These are phyloP conservation scores for Agaricales sp. DNA, from an alignment of 1,284 basidiomycete species.

Conservation along the genomic window DNA sequence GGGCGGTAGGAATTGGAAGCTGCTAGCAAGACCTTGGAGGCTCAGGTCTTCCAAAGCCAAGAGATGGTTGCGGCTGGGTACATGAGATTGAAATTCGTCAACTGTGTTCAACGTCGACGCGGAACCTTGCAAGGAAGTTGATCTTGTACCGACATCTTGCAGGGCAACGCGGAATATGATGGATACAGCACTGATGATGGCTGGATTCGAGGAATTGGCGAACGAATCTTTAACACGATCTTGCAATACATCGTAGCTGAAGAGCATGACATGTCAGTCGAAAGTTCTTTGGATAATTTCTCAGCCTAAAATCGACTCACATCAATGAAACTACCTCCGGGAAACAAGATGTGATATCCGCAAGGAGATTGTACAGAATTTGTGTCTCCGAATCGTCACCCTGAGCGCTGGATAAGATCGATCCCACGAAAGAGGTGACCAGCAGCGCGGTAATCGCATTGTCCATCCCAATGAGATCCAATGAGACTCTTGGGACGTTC, in stretches of 20 bases:
- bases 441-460: slow-evolving; percentile 65
- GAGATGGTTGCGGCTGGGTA: slow-evolving; percentile 34
- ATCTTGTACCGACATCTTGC: slow-evolving; percentile 26
- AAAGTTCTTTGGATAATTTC: no score
- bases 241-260: slow-evolving; percentile 70
- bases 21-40: slow-evolving; percentile 63
- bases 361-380: slow-evolving; percentile 68
- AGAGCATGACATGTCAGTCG: slow-evolving; percentile 9
- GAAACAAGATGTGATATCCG: slow-evolving; percentile 61
- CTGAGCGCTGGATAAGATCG: slow-evolving; percentile 71
- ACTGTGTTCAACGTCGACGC: slow-evolving; percentile 55
- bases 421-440: slow-evolving; percentile 64
- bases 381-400: slow-evolving; percentile 77
- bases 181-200: slow-evolving; percentile 63
- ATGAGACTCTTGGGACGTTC: slow-evolving; percentile 13
- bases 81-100: slow-evolving; percentile 35
- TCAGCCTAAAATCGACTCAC: no score
- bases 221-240: slow-evolving; percentile 74
- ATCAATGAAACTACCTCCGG: slow-evolving; percentile 69
- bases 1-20: slow-evolving; percentile 55
- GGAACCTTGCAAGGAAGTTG: slow-evolving; percentile 29
- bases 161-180: slow-evolving; percentile 64
- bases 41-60: slow-evolving; percentile 54
- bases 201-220: slow-evolving; percentile 61
- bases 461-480: slow-evolving; percentile 38